Evolutionary conservation across 179 eudicot genomes (phyloP).

Genomic region (Sideroxylon spinosum): DNA sequence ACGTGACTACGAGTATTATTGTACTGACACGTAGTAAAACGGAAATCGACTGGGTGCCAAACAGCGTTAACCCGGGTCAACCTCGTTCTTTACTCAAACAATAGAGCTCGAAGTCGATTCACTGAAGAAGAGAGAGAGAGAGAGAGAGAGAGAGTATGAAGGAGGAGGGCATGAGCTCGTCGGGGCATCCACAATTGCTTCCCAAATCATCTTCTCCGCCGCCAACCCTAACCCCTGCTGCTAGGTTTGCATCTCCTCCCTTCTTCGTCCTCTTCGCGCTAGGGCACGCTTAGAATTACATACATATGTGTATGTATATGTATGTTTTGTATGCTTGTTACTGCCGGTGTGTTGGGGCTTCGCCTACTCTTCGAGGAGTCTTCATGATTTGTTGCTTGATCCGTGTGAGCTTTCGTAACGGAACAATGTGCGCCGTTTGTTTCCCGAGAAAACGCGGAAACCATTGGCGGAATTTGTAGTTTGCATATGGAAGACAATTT

Average conservation of each 20-base stretch:
- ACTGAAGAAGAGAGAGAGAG: slow-evolving; percentile 7
- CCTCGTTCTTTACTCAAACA: background rate
- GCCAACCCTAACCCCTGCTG: slow-evolving; percentile 46
- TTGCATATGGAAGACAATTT: background rate
- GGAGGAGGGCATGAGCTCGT: slow-evolving; percentile 46
- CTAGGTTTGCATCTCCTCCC: slow-evolving; percentile 45
- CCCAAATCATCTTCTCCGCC: slow-evolving; percentile 37
- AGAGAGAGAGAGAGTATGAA: slow-evolving; percentile 26
- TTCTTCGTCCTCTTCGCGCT: background rate
- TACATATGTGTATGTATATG: background rate
- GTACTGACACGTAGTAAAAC: background rate
- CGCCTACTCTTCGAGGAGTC: background rate
- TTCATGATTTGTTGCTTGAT: background rate
- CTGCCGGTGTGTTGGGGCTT: background rate
- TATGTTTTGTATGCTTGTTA: background rate
- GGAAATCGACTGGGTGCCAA: background rate
- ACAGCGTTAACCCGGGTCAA: background rate
- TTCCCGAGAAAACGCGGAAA: background rate
- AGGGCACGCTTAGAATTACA: background rate
- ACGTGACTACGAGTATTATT: background rate
- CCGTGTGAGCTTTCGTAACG: background rate
- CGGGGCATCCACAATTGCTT: slow-evolving; percentile 27
- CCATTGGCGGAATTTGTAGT: background rate
- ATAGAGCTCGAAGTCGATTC: slow-evolving; percentile 10
- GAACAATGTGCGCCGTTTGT: background rate